phyloP scores from a whole-genome alignment of 805 yeast genomes.

The Myxozyma vanderwaltii region DNA sequence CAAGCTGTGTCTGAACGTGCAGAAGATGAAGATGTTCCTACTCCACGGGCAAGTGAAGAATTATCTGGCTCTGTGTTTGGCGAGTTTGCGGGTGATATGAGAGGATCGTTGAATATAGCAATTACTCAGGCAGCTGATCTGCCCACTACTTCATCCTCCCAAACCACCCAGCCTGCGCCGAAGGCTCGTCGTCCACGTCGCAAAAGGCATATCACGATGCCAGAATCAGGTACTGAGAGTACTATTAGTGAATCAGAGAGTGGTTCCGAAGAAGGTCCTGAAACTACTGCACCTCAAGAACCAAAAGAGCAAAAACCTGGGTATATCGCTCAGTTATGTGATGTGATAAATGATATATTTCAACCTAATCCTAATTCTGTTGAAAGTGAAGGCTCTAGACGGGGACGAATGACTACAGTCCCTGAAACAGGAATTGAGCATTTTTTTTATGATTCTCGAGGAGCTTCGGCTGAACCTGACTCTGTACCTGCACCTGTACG shows the following conservation, averaged over 20 bases:
- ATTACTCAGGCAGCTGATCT: background rate
- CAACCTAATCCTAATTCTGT: background rate
- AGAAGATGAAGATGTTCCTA: no score
- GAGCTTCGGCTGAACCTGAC: no score
- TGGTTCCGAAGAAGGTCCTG: background rate
- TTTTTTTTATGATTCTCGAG: background rate
- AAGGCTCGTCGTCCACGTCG: background rate
- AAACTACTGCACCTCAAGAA: background rate
- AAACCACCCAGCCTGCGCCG: no score
- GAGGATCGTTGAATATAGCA: background rate
- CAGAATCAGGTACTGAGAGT: slow-evolving; percentile 3
- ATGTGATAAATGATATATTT: background rate
- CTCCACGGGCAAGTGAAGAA: no score
- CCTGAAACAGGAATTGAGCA: slow-evolving; percentile 8
- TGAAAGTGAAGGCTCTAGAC: background rate
- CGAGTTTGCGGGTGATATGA: background rate
- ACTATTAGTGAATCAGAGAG: background rate
- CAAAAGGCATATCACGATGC: background rate
- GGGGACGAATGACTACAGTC: background rate
- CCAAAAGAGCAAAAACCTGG: background rate
- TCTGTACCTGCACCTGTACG: no score
- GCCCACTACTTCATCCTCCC: no score
- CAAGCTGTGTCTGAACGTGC: no score
- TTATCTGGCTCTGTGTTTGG: background rate
- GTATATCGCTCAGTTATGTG: background rate